A percentile compares a stretch with the other conserved stretches of the same genome.
phyloP scores from a whole-genome alignment of 176 grass and related monocot species.

The Microstegium vimineum region DNA sequence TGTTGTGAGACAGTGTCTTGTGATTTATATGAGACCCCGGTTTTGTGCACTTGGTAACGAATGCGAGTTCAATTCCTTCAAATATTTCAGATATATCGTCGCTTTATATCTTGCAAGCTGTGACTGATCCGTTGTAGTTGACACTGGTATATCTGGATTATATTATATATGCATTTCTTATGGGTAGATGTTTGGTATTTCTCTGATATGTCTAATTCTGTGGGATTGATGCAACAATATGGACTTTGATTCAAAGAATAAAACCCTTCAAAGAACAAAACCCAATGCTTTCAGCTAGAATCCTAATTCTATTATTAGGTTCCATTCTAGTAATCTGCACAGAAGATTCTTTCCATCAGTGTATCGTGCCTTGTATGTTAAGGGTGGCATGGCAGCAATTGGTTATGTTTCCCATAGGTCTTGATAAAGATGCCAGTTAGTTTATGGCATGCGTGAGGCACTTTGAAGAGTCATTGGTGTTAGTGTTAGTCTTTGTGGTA shows the following conservation, averaged over 20 bases:
- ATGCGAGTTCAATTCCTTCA: background rate
- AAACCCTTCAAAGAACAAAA: too few species aligned
- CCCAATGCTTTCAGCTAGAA: too few species aligned
- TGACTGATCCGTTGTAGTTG: background rate
- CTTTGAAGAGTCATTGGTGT: too few species aligned
- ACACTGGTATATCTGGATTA: background rate
- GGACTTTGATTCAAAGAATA: background rate
- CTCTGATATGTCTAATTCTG: background rate
- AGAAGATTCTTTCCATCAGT: too few species aligned
- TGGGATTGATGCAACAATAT: too few species aligned
- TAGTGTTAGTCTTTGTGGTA: background rate
- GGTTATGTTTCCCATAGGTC: too few species aligned
- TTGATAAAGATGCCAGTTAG: background rate
- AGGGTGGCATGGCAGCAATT: too few species aligned
- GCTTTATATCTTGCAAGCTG: background rate
- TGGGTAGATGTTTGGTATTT: background rate
- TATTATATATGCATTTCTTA: too few species aligned
- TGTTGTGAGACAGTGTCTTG: background rate
- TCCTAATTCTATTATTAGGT: background rate
- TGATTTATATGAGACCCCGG: background rate
- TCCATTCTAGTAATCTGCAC: background rate
- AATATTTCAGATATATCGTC: background rate
- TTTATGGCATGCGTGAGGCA: too few species aligned
- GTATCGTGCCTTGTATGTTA: too few species aligned
- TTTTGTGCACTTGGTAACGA: conserved; percentile 15